Conservation (phyloP, 306 rosid genomes). For the Arachis stenosperma region DNA sequence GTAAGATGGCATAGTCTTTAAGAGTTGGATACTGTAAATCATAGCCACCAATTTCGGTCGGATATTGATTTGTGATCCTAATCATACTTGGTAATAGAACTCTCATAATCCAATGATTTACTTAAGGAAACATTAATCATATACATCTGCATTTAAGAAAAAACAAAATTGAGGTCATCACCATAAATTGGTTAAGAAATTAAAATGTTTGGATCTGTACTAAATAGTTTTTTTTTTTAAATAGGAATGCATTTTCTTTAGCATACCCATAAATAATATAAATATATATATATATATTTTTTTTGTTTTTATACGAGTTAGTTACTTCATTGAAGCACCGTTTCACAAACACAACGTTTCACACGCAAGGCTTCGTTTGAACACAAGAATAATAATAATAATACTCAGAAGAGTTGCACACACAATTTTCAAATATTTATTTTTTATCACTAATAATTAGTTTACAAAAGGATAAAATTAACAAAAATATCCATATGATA, state of each 20-base stretch:
- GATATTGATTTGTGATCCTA: not conserved
- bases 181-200: too few relatives aligned
- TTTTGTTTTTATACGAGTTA: too few relatives aligned
- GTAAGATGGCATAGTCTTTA: slow-evolving; percentile 1
- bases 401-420: not conserved
- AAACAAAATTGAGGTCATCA: not conserved
- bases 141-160: not conserved
- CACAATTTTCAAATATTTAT: not conserved
- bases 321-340: not conserved
- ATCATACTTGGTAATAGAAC: slow-evolving; percentile 7
- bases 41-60: slow-evolving; percentile 7
- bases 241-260: not conserved
- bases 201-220: too few relatives aligned
- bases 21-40: too few relatives aligned
- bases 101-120: slow-evolving; percentile 19
- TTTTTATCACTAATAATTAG: not conserved
- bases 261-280: not conserved
- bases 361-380: not conserved
- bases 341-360: not conserved
- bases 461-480: too few relatives aligned
- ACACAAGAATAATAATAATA: not conserved
- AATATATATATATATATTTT: too few relatives aligned
- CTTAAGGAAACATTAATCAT: slow-evolving; percentile 9
- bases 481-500: not conserved
- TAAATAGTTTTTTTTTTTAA: not conserved